Conservation (phyloP, 2,329 filamentous ascomycete species). For the Hymenoscyphus salicellus region DNA sequence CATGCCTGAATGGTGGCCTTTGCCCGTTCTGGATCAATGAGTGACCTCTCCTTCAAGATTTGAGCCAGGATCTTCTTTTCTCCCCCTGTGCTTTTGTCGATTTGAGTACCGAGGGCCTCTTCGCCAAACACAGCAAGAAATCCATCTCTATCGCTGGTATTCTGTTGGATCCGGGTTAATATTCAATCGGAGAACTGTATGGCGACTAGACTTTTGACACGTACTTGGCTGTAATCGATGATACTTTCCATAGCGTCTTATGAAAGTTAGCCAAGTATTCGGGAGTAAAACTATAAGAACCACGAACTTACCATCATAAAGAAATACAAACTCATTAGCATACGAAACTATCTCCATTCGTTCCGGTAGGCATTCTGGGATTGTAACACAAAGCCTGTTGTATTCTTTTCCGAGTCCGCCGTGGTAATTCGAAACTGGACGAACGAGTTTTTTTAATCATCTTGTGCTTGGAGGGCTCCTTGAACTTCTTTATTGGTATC, state of each 20-base stretch:
- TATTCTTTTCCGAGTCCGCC: constrained; percentile 30
- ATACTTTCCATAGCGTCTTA: too few species aligned
- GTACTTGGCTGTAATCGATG: too few species aligned
- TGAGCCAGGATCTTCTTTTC: constrained; percentile 4
- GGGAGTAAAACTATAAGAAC: too few species aligned
- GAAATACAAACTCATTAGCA: constrained; percentile 12
- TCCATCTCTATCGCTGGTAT: too few species aligned
- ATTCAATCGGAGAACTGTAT: too few species aligned
- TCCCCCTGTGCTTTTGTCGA: not conserved
- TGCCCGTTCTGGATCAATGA: not conserved
- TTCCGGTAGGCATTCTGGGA: constrained; percentile 11
- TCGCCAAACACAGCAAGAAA: too few species aligned
- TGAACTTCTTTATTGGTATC: not conserved
- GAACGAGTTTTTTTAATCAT: constrained; percentile 7
- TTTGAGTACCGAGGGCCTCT: too few species aligned
- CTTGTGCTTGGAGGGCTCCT: constrained; percentile 5
- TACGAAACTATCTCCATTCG: constrained; percentile 12
- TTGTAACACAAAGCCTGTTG: not conserved
- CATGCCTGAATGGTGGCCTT: constrained; percentile 3
- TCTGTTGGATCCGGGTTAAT: too few species aligned
- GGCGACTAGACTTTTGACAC: too few species aligned
- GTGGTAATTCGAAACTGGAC: constrained; percentile 24
- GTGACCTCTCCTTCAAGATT: not conserved
- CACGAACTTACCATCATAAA: constrained; percentile 11
- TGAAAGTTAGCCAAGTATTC: too few species aligned